Evolutionary conservation across 192 early-diverging fungal species (phyloP).

Genomic region (Dissophora ornata): DNA sequence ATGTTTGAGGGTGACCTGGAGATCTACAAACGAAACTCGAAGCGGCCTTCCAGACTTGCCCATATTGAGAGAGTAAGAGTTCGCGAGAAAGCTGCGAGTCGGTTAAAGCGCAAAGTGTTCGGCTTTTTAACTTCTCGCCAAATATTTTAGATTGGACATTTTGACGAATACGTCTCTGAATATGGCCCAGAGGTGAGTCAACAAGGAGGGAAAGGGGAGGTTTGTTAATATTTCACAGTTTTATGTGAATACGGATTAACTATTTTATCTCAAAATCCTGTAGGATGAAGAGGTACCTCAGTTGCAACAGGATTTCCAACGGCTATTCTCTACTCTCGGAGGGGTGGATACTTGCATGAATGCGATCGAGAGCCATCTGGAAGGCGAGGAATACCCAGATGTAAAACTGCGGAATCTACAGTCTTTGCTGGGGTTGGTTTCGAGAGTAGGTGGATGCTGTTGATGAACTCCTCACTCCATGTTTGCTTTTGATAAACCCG

Average conservation of each 20-base stretch:
- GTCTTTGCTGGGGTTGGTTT: slow-evolving; percentile 20
- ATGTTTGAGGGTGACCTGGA: slow-evolving; percentile 47
- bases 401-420: slow-evolving; percentile 18
- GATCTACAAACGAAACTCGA: slow-evolving; percentile 35
- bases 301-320: slow-evolving; percentile 34
- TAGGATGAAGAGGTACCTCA: slow-evolving; percentile 38
- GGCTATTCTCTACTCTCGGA: slow-evolving; percentile 14
- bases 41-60: slow-evolving; percentile 28
- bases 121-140: too few species aligned
- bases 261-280: background rate
- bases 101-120: too few species aligned
- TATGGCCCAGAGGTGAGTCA: slow-evolving; percentile 28
- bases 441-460: slow-evolving; percentile 24
- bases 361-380: slow-evolving; percentile 27
- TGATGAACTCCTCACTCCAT: too few species aligned
- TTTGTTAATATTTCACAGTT: too few species aligned
- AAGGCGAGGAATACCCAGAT: slow-evolving; percentile 16
- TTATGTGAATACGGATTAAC: too few species aligned
- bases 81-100: background rate
- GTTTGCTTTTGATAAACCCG: too few species aligned
- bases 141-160: background rate
- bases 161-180: slow-evolving; percentile 25
- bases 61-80: slow-evolving; percentile 24
- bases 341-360: slow-evolving; percentile 24
- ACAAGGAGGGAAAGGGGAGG: too few species aligned